Base-by-base conservation (phyloP, 139 green algal genomes). In the Coelastrella sp. region DNA sequence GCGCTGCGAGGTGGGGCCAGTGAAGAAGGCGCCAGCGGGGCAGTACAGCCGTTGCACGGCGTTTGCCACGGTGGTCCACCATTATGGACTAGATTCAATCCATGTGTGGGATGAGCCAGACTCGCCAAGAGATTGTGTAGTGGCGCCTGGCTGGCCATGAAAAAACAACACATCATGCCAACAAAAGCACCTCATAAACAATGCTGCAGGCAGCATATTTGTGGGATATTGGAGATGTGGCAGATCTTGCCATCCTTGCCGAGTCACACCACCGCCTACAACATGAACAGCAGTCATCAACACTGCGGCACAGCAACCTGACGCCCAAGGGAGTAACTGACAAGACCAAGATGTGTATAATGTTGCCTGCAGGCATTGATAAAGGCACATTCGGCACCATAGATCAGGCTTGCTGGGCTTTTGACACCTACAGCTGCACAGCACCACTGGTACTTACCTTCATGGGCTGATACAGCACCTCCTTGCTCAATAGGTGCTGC, bases 401-500 rank as follows among this genome's bases (percentile, higher is more conserved):
- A 56, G 65, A 19, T 73, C 35, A 49, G 65, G 19, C 73, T 11
- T 82, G 20, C 84, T n/a, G 66, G 24, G 68, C 66, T 25, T 35
- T 11, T 82, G 20, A 19, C 83, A 5, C 83, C 14, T 19, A 60
- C 60, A 61, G n/a, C 24, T 61, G 81, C 24, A 49, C 82, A 88
- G 49, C 20, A 35, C 60, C 60, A 57, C 78, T 35, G 49, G 20
- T 88, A 9, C 68, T 68, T 79, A 96, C 95, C 95, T 96, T 96
- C 87, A 98, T 96, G 7, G 97, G 96, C 65, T 95, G 88, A 73
- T 98, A 97, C 88, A 98, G 93, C 83, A 98, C 96, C 7, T 98
- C 96, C 92, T 98, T 98, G 89, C 94, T 96, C 84, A 98, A 93
- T 87, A 98, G 93, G 89, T 97, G 95, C 63, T 96, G 94, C 95